Percentiles rank a stretch among this genome's conserved stretches.
phyloP scores from a whole-genome alignment of 2,329 filamentous ascomycete species.

The Aspergillus quadricinctus region DNA sequence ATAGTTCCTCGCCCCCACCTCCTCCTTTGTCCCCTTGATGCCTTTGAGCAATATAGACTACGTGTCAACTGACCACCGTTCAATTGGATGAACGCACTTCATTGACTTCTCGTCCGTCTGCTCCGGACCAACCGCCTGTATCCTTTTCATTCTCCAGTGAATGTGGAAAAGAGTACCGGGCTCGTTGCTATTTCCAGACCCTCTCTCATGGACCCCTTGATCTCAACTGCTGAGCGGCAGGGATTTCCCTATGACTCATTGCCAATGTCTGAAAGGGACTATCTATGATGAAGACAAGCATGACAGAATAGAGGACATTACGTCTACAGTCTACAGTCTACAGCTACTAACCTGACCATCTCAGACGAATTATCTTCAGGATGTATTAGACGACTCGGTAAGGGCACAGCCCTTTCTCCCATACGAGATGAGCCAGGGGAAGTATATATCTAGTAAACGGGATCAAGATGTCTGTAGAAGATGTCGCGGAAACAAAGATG shows the following conservation, averaged over 20 bases:
- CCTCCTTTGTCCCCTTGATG: constrained; percentile 2
- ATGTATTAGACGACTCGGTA: neutral
- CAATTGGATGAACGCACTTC: neutral
- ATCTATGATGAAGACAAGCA: neutral
- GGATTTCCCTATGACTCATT: neutral
- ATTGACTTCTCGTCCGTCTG: neutral
- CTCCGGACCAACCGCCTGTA: neutral
- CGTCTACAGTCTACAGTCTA: neutral
- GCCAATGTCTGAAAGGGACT: neutral
- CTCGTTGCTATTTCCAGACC: neutral
- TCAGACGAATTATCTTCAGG: neutral
- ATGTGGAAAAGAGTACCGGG: neutral
- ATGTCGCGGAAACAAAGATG: neutral
- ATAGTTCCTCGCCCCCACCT: neutral
- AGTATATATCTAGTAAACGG: neutral
- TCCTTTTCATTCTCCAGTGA: neutral
- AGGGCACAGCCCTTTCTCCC: neutral
- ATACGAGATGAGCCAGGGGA: neutral
- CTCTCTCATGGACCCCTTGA: neutral
- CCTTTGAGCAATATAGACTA: no score
- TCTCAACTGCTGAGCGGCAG: neutral
- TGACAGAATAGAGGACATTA: neutral
- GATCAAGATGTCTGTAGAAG: neutral
- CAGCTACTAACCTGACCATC: neutral
- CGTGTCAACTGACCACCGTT: no score